These are phyloP conservation scores for Brachypodium distachyon DNA, from an alignment of 202 grass and related monocot species.

Conservation along the genomic window DNA sequence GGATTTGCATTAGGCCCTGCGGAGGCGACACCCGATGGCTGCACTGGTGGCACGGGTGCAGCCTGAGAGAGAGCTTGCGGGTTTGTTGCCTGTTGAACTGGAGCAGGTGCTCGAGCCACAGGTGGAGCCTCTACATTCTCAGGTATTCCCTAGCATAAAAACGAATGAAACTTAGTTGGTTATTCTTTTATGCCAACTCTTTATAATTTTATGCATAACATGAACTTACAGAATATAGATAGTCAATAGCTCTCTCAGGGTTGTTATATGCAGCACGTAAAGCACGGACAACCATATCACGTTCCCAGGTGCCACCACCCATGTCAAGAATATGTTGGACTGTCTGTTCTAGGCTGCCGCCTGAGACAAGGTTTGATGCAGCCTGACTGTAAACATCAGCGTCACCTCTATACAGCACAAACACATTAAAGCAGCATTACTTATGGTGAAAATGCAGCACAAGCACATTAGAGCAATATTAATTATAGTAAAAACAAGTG, in stretches of 20 bases:
- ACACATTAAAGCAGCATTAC: neutral
- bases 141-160: conserved; percentile 72
- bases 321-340: conserved; percentile 88
- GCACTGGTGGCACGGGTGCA: conserved; percentile 20
- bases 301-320: conserved; percentile 91
- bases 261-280: conserved; percentile 96
- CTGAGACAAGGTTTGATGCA: conserved; percentile 86
- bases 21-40: conserved; percentile 39
- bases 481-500: neutral
- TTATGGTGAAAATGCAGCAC: neutral
- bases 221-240: conserved; percentile 84
- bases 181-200: neutral
- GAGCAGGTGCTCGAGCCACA: conserved; percentile 43
- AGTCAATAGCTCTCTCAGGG: conserved; percentile 95
- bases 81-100: conserved; percentile 38
- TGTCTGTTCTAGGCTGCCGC: conserved; percentile 64
- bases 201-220: neutral
- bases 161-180: neutral
- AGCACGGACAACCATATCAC: conserved; percentile 77
- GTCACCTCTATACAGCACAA: conserved; percentile 28
- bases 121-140: conserved; percentile 54
- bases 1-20: conserved; percentile 85
- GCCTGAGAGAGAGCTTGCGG: conserved; percentile 27
- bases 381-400: conserved; percentile 86
- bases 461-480: neutral